These are phyloP conservation scores for Stephania japonica DNA, from an alignment of 164 flowering plant species.

Conservation along the genomic window DNA sequence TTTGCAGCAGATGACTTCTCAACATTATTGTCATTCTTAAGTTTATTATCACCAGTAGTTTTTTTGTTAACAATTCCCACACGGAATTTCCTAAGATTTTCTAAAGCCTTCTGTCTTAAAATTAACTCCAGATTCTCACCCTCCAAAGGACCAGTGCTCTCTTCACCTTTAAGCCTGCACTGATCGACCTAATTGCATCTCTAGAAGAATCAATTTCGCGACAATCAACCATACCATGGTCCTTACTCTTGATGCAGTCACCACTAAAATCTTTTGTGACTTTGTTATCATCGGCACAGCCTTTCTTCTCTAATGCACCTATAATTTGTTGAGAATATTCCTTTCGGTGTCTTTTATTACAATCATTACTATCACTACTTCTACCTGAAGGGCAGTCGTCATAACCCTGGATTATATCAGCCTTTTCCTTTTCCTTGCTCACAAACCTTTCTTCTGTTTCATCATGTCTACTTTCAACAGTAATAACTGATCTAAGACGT, in stretches of 20 bases:
- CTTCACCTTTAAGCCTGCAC: conserved; percentile 17
- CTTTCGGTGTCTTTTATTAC: conserved; percentile 37
- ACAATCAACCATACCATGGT: conserved; percentile 13
- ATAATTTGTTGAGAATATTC: conserved; percentile 20
- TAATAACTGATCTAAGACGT: conserved; percentile 54
- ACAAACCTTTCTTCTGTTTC: conserved; percentile 21
- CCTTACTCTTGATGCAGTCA: background rate
- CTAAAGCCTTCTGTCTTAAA: conserved; percentile 74
- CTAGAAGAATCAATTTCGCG: conserved; percentile 13
- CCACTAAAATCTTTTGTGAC: conserved; percentile 14
- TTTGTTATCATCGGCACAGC: conserved; percentile 20
- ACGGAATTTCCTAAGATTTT: conserved; percentile 66
- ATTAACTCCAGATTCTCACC: conserved; percentile 53
- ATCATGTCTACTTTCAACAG: conserved; percentile 19
- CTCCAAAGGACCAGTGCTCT: conserved; percentile 17
- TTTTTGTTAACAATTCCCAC: conserved; percentile 24
- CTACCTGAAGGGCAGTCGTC: conserved; percentile 57
- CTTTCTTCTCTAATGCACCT: conserved; percentile 19
- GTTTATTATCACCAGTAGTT: conserved; percentile 14
- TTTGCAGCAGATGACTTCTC: conserved; percentile 17
- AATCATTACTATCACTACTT: conserved; percentile 61
- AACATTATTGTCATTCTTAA: conserved; percentile 13
- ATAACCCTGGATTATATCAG: conserved; percentile 44
- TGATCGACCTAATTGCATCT: conserved; percentile 11
- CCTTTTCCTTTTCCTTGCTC: conserved; percentile 28